Conservation (phyloP, 2,329 filamentous ascomycete genomes). For the Fusarium globosum region DNA sequence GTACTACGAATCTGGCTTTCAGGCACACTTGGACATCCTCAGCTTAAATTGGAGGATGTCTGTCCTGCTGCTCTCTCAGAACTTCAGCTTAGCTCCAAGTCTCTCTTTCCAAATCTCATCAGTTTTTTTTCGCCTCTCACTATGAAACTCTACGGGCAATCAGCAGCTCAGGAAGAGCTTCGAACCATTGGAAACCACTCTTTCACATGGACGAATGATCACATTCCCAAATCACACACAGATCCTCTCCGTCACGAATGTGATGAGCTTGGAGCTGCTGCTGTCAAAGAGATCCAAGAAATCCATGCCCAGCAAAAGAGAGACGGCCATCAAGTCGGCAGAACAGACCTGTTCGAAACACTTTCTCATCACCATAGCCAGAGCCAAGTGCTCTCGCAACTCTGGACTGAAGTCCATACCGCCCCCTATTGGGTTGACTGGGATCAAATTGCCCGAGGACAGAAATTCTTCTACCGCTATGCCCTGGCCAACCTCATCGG, state of each 20-base stretch:
- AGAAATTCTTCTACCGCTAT: constrained; percentile 73
- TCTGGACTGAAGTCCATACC: constrained; percentile 60
- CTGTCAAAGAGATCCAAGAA: constrained; percentile 2
- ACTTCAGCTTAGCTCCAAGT: fast-evolving
- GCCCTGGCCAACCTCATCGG: constrained; percentile 69
- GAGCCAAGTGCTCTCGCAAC: constrained; percentile 5
- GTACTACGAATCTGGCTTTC: not conserved
- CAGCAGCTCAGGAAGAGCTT: not conserved
- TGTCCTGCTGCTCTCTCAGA: not conserved
- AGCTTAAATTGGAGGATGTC: not conserved
- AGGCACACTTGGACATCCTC: not conserved
- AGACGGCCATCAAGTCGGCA: not conserved
- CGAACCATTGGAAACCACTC: constrained; percentile 13
- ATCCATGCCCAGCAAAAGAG: constrained; percentile 3
- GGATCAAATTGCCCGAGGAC: constrained; percentile 72
- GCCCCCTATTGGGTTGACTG: constrained; percentile 75
- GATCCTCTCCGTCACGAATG: constrained; percentile 19
- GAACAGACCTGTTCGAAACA: constrained; percentile 17
- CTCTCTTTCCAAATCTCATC: too few relatives aligned
- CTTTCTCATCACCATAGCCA: not conserved
- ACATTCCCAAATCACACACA: constrained; percentile 18
- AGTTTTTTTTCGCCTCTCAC: not conserved
- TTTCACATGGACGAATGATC: constrained; percentile 18
- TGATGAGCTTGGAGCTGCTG: constrained; percentile 14
- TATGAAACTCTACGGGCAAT: not conserved